Conservation (phyloP, 2,329 filamentous ascomycete genomes). For the Sarocladiaceae sp. region DNA sequence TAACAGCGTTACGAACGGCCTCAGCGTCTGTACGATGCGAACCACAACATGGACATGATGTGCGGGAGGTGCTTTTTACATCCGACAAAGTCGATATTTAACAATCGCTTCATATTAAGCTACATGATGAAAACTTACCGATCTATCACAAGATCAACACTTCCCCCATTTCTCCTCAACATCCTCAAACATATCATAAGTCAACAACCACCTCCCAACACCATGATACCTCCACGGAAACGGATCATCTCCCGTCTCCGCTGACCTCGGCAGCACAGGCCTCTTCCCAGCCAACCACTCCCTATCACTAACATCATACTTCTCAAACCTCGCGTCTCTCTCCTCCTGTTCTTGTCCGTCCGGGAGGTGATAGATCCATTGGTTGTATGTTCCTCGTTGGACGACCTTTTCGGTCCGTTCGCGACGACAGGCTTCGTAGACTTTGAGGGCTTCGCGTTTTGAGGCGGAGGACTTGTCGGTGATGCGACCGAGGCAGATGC, state of each 20-base stretch:
- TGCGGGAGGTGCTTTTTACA: too few species aligned
- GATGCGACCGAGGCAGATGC: conserved; percentile 47
- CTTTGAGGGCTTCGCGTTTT: conserved; percentile 29
- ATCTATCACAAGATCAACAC: background rate
- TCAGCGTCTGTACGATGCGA: too few species aligned
- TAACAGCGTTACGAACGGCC: too few species aligned
- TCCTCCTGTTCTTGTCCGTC: conserved; percentile 54
- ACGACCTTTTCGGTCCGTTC: conserved; percentile 57
- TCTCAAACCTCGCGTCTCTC: conserved; percentile 37
- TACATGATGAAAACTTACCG: background rate
- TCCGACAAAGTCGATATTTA: background rate
- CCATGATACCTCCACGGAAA: conserved; percentile 36
- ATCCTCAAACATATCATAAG: conserved; percentile 34
- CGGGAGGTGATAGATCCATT: conserved; percentile 57
- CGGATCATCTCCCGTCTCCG: conserved; percentile 34
- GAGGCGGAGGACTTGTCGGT: conserved; percentile 31
- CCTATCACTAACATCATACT: conserved; percentile 25
- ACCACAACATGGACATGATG: too few species aligned
- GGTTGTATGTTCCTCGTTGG: conserved; percentile 54
- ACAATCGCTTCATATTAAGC: background rate
- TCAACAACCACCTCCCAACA: conserved; percentile 34
- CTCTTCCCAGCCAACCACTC: conserved; percentile 22
- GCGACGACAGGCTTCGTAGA: conserved; percentile 56
- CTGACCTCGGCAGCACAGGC: conserved; percentile 16
- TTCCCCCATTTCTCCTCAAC: conserved; percentile 28